A percentile compares a stretch with the other conserved stretches of the same genome.
Evolutionary conservation across 163 green algal species (phyloP).

Genomic region (Scenedesmus sp.): DNA sequence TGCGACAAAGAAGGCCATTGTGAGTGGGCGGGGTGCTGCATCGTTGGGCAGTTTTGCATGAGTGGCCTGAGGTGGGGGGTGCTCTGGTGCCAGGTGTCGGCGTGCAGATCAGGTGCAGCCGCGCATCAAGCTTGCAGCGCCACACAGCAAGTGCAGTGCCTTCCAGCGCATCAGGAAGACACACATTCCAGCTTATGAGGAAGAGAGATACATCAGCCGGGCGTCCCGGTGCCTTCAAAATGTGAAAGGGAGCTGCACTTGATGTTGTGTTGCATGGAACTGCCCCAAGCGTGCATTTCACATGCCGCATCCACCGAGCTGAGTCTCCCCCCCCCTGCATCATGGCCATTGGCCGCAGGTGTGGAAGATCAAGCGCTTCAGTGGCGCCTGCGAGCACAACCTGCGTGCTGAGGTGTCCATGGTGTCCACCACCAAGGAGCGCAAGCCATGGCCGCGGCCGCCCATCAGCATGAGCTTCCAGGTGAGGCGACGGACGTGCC

Average conservation of each 20-base stretch:
- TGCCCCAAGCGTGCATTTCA: neutral
- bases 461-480: conserved; percentile 85
- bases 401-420: conserved; percentile 92
- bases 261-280: neutral
- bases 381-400: conserved; percentile 85
- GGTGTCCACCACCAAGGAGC: conserved; percentile 88
- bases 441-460: conserved; percentile 82
- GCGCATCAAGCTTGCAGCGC: too few relatives aligned
- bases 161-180: too few relatives aligned
- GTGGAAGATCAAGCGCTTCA: conserved; percentile 96
- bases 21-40: conserved; percentile 37
- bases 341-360: conserved; percentile 55
- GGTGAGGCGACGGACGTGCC: too few relatives aligned
- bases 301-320: too few relatives aligned
- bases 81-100: neutral
- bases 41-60: neutral
- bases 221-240: too few relatives aligned
- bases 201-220: too few relatives aligned
- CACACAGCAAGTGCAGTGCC: too few relatives aligned
- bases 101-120: neutral
- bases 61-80: neutral
- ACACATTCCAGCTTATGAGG: too few relatives aligned
- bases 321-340: too few relatives aligned
- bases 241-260: too few relatives aligned
- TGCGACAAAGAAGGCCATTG: conserved; percentile 85